These are phyloP conservation scores for Vitis hybrid DNA, from an alignment of 177 flowering plant genomes.

Conservation along the genomic window DNA sequence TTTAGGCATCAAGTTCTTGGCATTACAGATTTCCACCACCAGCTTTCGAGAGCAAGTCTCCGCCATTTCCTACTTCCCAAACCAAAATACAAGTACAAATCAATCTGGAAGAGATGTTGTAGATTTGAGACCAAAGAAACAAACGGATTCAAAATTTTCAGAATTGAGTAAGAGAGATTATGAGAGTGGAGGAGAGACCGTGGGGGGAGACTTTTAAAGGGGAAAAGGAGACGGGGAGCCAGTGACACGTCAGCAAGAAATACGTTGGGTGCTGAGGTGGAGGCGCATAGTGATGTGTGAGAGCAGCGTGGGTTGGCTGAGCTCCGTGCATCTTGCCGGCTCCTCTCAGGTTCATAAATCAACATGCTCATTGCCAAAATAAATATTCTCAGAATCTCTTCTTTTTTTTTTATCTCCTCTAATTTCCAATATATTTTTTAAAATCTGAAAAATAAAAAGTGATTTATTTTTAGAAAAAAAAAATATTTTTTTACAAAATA, in stretches of 20 bases:
- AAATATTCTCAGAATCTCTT: too few species aligned
- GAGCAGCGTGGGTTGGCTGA: neutral
- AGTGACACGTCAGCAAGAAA: constrained; percentile 15
- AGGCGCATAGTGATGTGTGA: constrained; percentile 21
- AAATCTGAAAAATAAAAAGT: too few species aligned
- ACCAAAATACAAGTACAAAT: too few species aligned
- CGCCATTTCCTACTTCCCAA: constrained; percentile 26
- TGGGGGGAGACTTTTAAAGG: constrained; percentile 7
- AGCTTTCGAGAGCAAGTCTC: constrained; percentile 48
- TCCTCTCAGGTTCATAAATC: neutral
- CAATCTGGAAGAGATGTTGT: too few species aligned
- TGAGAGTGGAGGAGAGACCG: neutral
- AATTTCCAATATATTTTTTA: too few species aligned
- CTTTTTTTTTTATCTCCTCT: too few species aligned
- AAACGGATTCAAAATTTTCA: neutral
- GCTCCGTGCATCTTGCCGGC: constrained; percentile 18
- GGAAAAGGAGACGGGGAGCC: constrained; percentile 9
- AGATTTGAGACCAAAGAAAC: too few species aligned
- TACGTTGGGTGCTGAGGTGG: constrained; percentile 16
- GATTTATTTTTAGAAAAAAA: too few species aligned
- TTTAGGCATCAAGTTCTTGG: constrained; percentile 89
- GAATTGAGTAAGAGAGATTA: neutral
- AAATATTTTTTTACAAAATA: too few species aligned
- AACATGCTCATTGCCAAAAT: constrained; percentile 6
- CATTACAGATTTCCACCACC: constrained; percentile 69